Evolutionary conservation across 2,329 filamentous ascomycete genomes (phyloP), one percentile per base, ranked within the genome.

Genomic region (Torrubiella hemipterigena): DNA sequence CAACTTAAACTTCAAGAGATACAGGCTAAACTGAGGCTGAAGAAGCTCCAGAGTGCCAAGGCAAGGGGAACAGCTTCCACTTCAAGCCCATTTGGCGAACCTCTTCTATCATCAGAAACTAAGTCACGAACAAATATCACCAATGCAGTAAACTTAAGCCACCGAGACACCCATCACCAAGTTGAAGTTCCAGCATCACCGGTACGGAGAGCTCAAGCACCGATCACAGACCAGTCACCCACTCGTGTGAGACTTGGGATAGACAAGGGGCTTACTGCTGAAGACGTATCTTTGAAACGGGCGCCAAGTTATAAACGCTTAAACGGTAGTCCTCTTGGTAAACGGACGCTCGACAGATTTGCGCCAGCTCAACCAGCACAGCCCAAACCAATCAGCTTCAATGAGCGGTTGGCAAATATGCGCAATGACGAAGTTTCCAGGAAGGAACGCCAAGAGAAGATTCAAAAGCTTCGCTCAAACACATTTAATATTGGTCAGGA

Each of bases 1-100:
- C 75, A 93, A 48, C 61, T 98, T 39, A 78, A 93, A 51, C 62
- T 96, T 5, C 77, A 87, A 41, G 85, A 83, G 33, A 93, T 98
- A 36, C 79, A 96, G 54, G 85, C 87, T 6, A 78, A 81, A 37
- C 59, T 96, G 31, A 91, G 80, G 54, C 56, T 96, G 41, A 96
- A 95, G 55, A 86, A 80, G 48, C 60, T 96, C 11, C 82, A 91
- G 51, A 78, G 77, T 48, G 56, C 54, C 29, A 54, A 44, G 31
- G 42, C 35, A 17, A 45, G 36, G n/a, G n/a, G n/a, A n/a, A n/a
- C n/a, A n/a, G n/a, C n/a, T n/a, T n/a, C n/a, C n/a, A n/a, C n/a
- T n/a, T n/a, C n/a, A n/a, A n/a, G n/a, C n/a, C n/a, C n/a, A n/a
- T n/a, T n/a, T n/a, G n/a, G n/a, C n/a, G n/a, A n/a, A n/a, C n/a